phyloP scores from a whole-genome alignment of 2,329 filamentous ascomycete genomes.

The Trichoderma gracile region DNA sequence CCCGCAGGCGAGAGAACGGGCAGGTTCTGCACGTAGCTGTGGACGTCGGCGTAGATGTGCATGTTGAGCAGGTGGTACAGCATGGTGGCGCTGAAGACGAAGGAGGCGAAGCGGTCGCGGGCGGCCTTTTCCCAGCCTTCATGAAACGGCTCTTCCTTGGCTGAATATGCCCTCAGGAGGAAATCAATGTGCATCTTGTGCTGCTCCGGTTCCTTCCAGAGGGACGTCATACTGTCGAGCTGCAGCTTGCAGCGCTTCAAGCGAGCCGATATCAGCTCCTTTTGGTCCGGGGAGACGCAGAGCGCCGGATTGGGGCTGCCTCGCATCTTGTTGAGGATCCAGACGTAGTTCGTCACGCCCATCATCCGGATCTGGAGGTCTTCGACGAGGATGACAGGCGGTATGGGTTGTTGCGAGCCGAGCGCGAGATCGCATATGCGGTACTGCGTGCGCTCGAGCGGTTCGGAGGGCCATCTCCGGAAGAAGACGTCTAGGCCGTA shows the following conservation, averaged over 20 bases:
- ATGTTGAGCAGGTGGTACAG: conserved; percentile 42
- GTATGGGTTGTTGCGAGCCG: conserved; percentile 33
- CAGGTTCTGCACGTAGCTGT: conserved; percentile 35
- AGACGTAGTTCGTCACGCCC: conserved; percentile 37
- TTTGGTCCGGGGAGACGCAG: conserved; percentile 12
- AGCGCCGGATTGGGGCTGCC: conserved; percentile 30
- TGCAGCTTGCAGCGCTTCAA: conserved; percentile 29
- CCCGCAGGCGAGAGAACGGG: conserved; percentile 22
- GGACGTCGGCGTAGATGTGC: conserved; percentile 41
- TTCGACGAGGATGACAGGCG: conserved; percentile 37
- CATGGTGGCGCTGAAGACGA: conserved; percentile 39
- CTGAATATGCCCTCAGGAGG: conserved; percentile 35
- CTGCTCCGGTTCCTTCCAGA: conserved; percentile 27
- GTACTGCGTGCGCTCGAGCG: conserved; percentile 35
- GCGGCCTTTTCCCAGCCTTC: conserved; percentile 32
- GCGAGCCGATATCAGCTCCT: conserved; percentile 17
- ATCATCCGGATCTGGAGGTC: conserved; percentile 40
- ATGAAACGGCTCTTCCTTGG: conserved; percentile 33
- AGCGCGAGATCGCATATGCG: conserved; percentile 37
- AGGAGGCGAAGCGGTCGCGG: conserved; percentile 34
- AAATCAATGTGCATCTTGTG: conserved; percentile 28
- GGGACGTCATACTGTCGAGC: conserved; percentile 27
- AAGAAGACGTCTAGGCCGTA: conserved; percentile 43
- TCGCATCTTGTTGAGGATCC: conserved; percentile 35
- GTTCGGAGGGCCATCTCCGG: conserved; percentile 37